Conservation (phyloP, 2,329 filamentous ascomycete species). For the Pseudocercospora fuligena region DNA sequence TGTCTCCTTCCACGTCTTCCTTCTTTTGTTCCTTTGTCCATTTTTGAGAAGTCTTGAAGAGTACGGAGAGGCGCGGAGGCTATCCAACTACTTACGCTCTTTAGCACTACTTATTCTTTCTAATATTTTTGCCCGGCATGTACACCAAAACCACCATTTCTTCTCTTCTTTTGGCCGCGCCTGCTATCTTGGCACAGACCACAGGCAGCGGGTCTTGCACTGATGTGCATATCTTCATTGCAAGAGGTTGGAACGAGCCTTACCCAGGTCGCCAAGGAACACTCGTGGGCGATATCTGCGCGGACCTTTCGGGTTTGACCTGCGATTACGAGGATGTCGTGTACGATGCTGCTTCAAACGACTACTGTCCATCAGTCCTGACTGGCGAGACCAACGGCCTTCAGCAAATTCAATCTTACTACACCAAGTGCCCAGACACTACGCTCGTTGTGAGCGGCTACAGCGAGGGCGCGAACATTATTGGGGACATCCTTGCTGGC, state of each 20-base stretch:
- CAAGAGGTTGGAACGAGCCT: slow-evolving; percentile 32
- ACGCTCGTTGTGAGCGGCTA: slow-evolving; percentile 51
- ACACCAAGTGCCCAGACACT: slow-evolving; percentile 46
- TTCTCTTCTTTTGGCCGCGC: slow-evolving; percentile 22
- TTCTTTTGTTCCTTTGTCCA: neutral
- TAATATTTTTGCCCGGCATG: slow-evolving; percentile 2
- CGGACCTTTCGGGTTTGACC: slow-evolving; percentile 22
- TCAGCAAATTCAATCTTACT: slow-evolving; percentile 47
- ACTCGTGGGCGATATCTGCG: slow-evolving; percentile 31
- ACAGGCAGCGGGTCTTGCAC: slow-evolving; percentile 28
- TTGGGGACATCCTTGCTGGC: slow-evolving; percentile 32
- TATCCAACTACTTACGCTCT: neutral
- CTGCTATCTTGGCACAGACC: slow-evolving; percentile 17
- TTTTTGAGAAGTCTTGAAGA: neutral
- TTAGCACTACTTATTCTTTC: neutral
- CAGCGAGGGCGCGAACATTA: slow-evolving; percentile 49
- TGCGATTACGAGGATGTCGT: slow-evolving; percentile 33
- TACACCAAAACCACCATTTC: slow-evolving; percentile 12
- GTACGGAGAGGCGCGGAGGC: neutral
- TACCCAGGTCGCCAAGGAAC: slow-evolving; percentile 28
- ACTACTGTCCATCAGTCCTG: slow-evolving; percentile 47
- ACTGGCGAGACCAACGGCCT: slow-evolving; percentile 45
- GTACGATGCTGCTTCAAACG: slow-evolving; percentile 27
- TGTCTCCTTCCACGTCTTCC: neutral
- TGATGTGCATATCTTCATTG: slow-evolving; percentile 33